Evolutionary conservation across 495 filamentous ascomycete genomes (phyloP).

Genomic region (Penicillium robsamsonii): DNA sequence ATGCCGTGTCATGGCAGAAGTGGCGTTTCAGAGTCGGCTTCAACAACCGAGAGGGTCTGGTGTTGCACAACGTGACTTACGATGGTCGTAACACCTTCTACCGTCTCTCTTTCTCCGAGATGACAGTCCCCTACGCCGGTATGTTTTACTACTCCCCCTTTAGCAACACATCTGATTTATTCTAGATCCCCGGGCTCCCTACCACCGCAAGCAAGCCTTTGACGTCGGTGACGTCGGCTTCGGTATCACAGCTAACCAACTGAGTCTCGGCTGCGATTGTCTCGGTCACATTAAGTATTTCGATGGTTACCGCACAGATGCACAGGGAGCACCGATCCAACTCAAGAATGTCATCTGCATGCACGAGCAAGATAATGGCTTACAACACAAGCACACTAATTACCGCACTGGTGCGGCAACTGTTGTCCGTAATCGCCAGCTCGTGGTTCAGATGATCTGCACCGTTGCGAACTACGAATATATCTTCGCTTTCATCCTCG

Average conservation of each 20-base stretch:
- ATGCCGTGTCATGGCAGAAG: constrained; percentile 60
- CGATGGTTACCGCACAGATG: constrained; percentile 54
- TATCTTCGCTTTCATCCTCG: constrained; percentile 80
- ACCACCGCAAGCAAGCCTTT: constrained; percentile 71
- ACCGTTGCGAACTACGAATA: constrained; percentile 85
- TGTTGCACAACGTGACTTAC: constrained; percentile 64
- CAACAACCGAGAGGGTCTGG: constrained; percentile 62
- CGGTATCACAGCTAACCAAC: constrained; percentile 65
- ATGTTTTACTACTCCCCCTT: constrained; percentile 5
- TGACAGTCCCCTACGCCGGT: constrained; percentile 66
- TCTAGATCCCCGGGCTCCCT: constrained; percentile 62
- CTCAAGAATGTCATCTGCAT: constrained; percentile 63
- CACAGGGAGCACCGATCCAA: constrained; percentile 51
- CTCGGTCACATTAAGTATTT: constrained; percentile 68
- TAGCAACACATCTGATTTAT: constrained; percentile 6
- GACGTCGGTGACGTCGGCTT: constrained; percentile 69
- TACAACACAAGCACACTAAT: constrained; percentile 70
- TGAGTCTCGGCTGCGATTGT: constrained; percentile 67
- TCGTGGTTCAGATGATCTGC: constrained; percentile 70
- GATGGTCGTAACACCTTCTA: constrained; percentile 71
- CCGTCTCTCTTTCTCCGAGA: constrained; percentile 71
- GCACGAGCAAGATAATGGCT: constrained; percentile 68
- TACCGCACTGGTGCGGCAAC: constrained; percentile 61
- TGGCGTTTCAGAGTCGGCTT: constrained; percentile 67
- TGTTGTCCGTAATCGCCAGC: constrained; percentile 58